Conservation (phyloP, 805 yeast species). For the Candida pini region DNA sequence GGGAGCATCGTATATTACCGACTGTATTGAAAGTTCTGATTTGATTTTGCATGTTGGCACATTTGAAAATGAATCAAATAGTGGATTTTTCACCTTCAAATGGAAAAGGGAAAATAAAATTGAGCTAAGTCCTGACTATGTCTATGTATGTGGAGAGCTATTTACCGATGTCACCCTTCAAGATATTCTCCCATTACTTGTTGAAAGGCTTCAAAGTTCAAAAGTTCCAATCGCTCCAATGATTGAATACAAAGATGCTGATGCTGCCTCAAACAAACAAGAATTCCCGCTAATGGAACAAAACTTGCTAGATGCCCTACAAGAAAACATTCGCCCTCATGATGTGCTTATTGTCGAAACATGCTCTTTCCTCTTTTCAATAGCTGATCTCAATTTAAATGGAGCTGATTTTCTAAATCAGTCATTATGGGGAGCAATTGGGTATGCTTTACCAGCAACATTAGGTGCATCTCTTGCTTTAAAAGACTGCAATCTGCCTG, state of each 20-base stretch:
- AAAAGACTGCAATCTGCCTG: slow-evolving; percentile 32
- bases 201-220: slow-evolving; percentile 30
- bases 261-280: background rate
- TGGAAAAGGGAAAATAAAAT: slow-evolving; percentile 24
- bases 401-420: slow-evolving; percentile 34
- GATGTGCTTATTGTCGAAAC: slow-evolving; percentile 43
- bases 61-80: slow-evolving; percentile 56
- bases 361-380: slow-evolving; percentile 41
- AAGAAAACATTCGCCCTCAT: slow-evolving; percentile 28
- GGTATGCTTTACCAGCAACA: slow-evolving; percentile 47
- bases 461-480: slow-evolving; percentile 42
- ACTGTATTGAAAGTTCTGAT: slow-evolving; percentile 49
- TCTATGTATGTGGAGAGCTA: slow-evolving; percentile 30
- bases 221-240: slow-evolving; percentile 8
- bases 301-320: slow-evolving; percentile 32
- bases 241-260: slow-evolving; percentile 1
- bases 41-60: slow-evolving; percentile 68
- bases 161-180: slow-evolving; percentile 29
- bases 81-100: slow-evolving; percentile 50
- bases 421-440: slow-evolving; percentile 44
- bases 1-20: slow-evolving; percentile 28
- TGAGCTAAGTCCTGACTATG: slow-evolving; percentile 37
- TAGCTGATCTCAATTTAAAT: slow-evolving; percentile 32
- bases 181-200: slow-evolving; percentile 29
- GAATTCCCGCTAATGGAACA: slow-evolving; percentile 25